Evolutionary conservation across 108 stramenopile species (phyloP).

Genomic region (Cyclostephanos tholiformis): DNA sequence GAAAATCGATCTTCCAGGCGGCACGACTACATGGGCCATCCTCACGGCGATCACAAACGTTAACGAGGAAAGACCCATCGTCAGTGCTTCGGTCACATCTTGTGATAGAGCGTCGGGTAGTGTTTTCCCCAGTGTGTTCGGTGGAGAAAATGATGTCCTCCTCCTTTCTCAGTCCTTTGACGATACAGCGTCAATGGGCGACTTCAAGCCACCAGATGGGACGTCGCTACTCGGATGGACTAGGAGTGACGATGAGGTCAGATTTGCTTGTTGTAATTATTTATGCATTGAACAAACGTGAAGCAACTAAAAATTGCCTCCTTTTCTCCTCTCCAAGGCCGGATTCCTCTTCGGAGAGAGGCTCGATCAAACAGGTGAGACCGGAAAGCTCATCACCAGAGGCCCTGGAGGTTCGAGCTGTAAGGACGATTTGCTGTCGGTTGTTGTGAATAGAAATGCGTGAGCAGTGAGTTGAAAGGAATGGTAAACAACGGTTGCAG

Average conservation of each 20-base stretch:
- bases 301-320: neutral
- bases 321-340: slow-evolving; percentile 22
- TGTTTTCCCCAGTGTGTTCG: slow-evolving; percentile 42
- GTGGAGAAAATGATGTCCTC: slow-evolving; percentile 36
- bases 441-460: slow-evolving; percentile 43
- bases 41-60: slow-evolving; percentile 40
- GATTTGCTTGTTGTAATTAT: neutral
- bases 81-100: slow-evolving; percentile 23
- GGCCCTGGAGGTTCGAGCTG: slow-evolving; percentile 41
- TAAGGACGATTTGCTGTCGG: slow-evolving; percentile 43
- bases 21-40: slow-evolving; percentile 42
- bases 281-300: neutral
- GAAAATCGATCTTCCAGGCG: slow-evolving; percentile 35
- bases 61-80: slow-evolving; percentile 32
- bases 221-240: slow-evolving; percentile 41
- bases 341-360: slow-evolving; percentile 44
- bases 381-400: slow-evolving; percentile 25
- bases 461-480: slow-evolving; percentile 10
- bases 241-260: slow-evolving; percentile 38
- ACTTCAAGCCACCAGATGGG: slow-evolving; percentile 37
- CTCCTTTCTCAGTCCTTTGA: slow-evolving; percentile 45
- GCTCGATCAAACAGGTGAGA: slow-evolving; percentile 26
- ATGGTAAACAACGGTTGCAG: neutral
- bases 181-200: slow-evolving; percentile 31
- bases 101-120: slow-evolving; percentile 37